Evolutionary conservation across 495 filamentous ascomycete genomes (phyloP), one percentile per base, ranked within the genome.

Genomic region (Aspergillus sparsus): DNA sequence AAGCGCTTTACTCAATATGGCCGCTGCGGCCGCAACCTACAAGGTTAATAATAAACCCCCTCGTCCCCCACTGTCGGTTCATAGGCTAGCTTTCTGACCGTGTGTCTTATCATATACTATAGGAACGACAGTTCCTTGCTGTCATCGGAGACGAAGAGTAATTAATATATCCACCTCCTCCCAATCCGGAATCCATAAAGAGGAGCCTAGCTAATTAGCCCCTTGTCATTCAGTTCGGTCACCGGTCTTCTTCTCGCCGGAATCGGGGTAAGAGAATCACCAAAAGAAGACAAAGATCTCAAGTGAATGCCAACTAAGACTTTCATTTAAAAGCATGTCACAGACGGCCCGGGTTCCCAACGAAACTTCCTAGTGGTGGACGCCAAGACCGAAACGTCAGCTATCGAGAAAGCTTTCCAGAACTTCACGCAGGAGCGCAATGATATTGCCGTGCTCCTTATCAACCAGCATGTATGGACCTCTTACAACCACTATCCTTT

Each of bases 311-410:
- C 34, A 57, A 27, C 57, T 63, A 18, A 60, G 49, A 37, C n/a
- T n/a, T 57, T 16, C 3, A 11, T 52, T 8, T 27, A 27, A 46
- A 41, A 90, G 88, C 89, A 93, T 71, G 88, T 92, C 55, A 91
- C 88, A 45, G 78, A 83, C 58, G 79, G 89, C 10, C 91, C 93
- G 12, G 90, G 95, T 72, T 83, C 89, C 53, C 89, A 96, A 64
- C 93, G 95, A 75, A 99, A 98, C 81, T 99, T 96, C 80, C 85
- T 99, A 6, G 90, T 98, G 45, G 94, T 99, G 49, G 93, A 98
- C 72, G 74, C 75, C 68, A 97, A 97, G 81, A 97, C 93, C 35
- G 92, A 94, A 56, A 93, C 78, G 57, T 80, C 88, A 5, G 82
- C 88, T 31, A 97, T 99, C 70, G 95, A 98, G 73, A 86, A 87